Evolutionary conservation across 331 rosid species (phyloP).

Genomic region (Malus hybrid): DNA sequence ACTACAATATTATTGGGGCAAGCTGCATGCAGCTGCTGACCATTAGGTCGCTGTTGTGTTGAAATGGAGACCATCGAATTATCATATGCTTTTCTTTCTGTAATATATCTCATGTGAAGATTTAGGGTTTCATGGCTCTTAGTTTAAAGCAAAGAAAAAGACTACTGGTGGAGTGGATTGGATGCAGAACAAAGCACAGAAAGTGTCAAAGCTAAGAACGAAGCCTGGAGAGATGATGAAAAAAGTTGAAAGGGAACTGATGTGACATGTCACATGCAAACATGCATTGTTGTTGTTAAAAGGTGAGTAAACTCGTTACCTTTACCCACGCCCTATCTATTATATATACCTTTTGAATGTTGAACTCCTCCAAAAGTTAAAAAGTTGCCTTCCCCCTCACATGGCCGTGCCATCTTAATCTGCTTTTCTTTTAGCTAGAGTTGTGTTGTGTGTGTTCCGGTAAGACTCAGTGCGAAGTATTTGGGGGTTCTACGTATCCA

Average conservation of each 20-base stretch:
- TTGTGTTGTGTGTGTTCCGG: background rate
- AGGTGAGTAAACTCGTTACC: background rate
- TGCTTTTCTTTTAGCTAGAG: conserved; percentile 16
- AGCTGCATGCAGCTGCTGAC: background rate
- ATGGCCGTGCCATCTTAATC: conserved; percentile 28
- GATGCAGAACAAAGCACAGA: background rate
- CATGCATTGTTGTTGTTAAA: conserved; percentile 45
- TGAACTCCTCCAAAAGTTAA: conserved; percentile 31
- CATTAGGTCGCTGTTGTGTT: background rate
- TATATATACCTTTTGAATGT: conserved; percentile 31
- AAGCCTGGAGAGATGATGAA: background rate
- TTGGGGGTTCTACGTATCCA: background rate
- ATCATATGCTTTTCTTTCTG: background rate
- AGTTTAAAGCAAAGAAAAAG: conserved; percentile 33
- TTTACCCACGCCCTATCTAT: conserved; percentile 11
- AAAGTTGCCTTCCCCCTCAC: conserved; percentile 34
- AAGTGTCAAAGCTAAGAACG: too few species aligned
- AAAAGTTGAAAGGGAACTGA: background rate
- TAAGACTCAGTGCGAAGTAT: background rate
- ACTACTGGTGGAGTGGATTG: conserved; percentile 8
- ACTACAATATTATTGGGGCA: background rate
- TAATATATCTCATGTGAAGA: conserved; percentile 32
- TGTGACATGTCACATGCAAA: conserved; percentile 27
- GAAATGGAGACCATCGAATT: background rate
- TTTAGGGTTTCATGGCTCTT: conserved; percentile 18